Conservation (phyloP, 2,329 filamentous ascomycete genomes). For the Conoideocrella luteorostrata region DNA sequence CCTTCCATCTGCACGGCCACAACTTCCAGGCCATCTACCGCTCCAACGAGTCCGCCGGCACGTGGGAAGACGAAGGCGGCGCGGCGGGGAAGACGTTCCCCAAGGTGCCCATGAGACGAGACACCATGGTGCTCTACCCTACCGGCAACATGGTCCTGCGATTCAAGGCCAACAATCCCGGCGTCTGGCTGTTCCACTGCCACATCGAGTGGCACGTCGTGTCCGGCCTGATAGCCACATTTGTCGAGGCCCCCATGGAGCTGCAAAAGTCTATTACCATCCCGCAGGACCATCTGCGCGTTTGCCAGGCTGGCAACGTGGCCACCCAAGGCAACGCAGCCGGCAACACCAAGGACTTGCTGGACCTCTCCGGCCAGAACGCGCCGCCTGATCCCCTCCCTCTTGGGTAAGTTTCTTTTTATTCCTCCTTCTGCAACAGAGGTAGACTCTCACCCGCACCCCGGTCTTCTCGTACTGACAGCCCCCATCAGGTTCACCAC, state of each 20-base stretch:
- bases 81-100: conserved; percentile 40
- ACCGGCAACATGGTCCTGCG: conserved; percentile 62
- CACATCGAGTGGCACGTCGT: conserved; percentile 74
- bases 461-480: too few relatives aligned
- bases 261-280: conserved; percentile 56
- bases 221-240: conserved; percentile 58
- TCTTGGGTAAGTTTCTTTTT: conserved; percentile 40
- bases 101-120: conserved; percentile 56
- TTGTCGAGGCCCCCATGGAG: conserved; percentile 56
- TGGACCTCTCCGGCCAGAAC: conserved; percentile 59
- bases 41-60: conserved; percentile 49
- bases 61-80: conserved; percentile 41
- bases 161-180: conserved; percentile 63
- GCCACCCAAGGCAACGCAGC: conserved; percentile 65
- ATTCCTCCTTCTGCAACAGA: neutral
- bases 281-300: conserved; percentile 51
- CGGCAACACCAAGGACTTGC: conserved; percentile 56
- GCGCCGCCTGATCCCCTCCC: conserved; percentile 50
- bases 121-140: conserved; percentile 60
- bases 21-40: conserved; percentile 63
- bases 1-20: conserved; percentile 75
- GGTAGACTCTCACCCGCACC: too few relatives aligned
- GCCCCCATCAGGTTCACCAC: conserved; percentile 50
- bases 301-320: conserved; percentile 46
- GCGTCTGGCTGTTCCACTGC: conserved; percentile 70